Evolutionary conservation across 2,329 filamentous ascomycete species (phyloP), one percentile per base, ranked within the genome.

Genomic region (Diaporthe citriasiana): DNA sequence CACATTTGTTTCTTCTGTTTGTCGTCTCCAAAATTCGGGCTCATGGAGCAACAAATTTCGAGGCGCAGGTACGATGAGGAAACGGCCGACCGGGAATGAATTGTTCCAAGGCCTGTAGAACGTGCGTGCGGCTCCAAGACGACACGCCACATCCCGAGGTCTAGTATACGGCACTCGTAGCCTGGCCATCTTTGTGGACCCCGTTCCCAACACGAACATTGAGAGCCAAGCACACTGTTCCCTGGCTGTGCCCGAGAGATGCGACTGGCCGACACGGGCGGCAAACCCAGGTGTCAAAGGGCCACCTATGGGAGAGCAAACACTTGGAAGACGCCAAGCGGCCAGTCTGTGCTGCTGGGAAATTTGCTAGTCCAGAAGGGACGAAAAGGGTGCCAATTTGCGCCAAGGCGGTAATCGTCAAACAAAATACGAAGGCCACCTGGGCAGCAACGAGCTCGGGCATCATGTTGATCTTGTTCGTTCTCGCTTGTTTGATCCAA

Each of bases 361-460:
- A 38, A 50, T 35, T 66, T 65, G 59, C 27, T 65, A 47, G 9
- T 17, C 25, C 15, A 25, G 27, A 35, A 38, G 12, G 27, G 30
- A 47, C 19, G 42, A 25, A 17, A 22, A 15, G 13, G 27, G 17
- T 30, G 27, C 33, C 59, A 65, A 33, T 27, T 30, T 47, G 40
- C 40, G 59, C 42, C 60, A 65, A 50, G 42, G 10, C 19, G 42
- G 60, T 1, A 33, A 47, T 47, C 19, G 42, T 27, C 40, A 45
- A 22, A 25, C 19, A 25, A 38, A 35, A 33, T 27, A 35, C 30
- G 19, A 66, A 25, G 2, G 7, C 60, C 60, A n/a, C n/a, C n/a
- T n/a, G n/a, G n/a, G n/a, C n/a, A 66, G n/a, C 47, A n/a, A 25
- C n/a, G 19, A 35, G 30, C 60, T 66, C 22, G 27, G 42, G 60